Conservation (phyloP, 495 filamentous ascomycete genomes). For the Trichoderma erinaceum region DNA sequence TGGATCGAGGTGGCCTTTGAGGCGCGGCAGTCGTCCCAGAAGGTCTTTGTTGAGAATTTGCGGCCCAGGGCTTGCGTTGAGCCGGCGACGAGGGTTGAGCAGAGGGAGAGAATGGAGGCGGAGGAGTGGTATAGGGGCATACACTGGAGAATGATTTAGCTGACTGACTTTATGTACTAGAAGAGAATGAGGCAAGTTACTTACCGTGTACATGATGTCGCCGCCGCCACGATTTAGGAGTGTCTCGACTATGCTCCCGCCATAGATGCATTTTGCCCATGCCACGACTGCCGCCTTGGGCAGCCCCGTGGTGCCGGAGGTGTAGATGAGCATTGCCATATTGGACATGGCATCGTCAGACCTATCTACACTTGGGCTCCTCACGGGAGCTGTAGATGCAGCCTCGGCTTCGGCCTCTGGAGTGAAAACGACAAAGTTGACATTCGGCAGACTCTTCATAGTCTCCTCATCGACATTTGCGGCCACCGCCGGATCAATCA, state of each 20-base stretch:
- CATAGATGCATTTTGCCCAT: conserved; percentile 61
- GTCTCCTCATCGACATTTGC: conserved; percentile 38
- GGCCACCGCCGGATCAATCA: conserved; percentile 68
- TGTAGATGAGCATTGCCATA: conserved; percentile 76
- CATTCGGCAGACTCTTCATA: conserved; percentile 34
- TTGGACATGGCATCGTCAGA: conserved; percentile 44
- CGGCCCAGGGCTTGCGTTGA: conserved; percentile 66
- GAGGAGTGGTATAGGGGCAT: conserved; percentile 96
- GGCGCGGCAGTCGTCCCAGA: conserved; percentile 73
- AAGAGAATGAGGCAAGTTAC: conserved; percentile 15
- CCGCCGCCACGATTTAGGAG: conserved; percentile 51
- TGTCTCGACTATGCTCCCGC: conserved; percentile 44
- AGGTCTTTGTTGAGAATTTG: conserved; percentile 74
- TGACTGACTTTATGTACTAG: neutral
- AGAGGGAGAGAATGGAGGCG: conserved; percentile 65
- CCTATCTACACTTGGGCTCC: conserved; percentile 58
- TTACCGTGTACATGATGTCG: conserved; percentile 79
- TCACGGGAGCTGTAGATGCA: conserved; percentile 46
- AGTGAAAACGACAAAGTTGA: conserved; percentile 59
- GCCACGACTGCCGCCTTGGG: conserved; percentile 85
- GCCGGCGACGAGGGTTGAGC: conserved; percentile 51
- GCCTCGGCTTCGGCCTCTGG: conserved; percentile 58
- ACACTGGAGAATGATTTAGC: conserved; percentile 41
- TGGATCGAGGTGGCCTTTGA: conserved; percentile 77
- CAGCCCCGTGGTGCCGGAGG: conserved; percentile 81